Base-by-base conservation (phyloP, 768 basidiomycete species). In the Rhizopogon sp. region DNA sequence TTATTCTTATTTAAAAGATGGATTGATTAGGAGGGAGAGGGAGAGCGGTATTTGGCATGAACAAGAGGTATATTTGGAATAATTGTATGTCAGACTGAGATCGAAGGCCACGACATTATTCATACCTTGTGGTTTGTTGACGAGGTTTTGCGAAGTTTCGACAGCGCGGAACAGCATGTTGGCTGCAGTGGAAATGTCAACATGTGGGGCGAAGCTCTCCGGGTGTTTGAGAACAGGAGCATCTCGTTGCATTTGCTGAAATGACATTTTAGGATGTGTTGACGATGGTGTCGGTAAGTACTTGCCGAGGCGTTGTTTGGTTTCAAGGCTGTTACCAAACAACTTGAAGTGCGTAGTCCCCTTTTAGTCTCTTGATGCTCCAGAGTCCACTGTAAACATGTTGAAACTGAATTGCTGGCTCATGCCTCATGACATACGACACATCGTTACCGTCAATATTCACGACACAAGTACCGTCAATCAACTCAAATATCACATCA, bases 91-190 rank as follows among this genome's bases (percentile, higher is more conserved):
- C 13, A 46, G 33, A 8, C 7, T 1, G 14, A 9, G 39, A 49
- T 17, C 3, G 7, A 29, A 6, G 39, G 14, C 22, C 45, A 22
- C 39, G 37, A 25, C 43, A 3, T 10, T 20, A 49, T 35, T 43
- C 81, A 52, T 53, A 88, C 90, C 90, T 61, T 71, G 60, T 33
- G 90, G 89, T 59, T 86, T 87, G 76, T 93, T 90, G 37, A 93
- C 80, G 61, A 82, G 69, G 14, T 67, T 79, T 43, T 76, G 74
- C 3, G 89, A 79, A 53, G 84, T 69, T 14, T 74, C 69, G 8
- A 78, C 71, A n/a, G 82, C 87, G 49, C 84, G 80, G 2, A 78
- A 43, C 13, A 92, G 78, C 76, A 89, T 80, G 43, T 70, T 74
- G 16, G 79, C 74, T 2, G 87, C 88, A 25, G 63, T 64, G 1